A percentile compares a stretch with the other conserved stretches of the same genome.
Evolutionary conservation across 2,329 filamentous ascomycete species (phyloP).

Genomic region (Hypoxylon sp.): DNA sequence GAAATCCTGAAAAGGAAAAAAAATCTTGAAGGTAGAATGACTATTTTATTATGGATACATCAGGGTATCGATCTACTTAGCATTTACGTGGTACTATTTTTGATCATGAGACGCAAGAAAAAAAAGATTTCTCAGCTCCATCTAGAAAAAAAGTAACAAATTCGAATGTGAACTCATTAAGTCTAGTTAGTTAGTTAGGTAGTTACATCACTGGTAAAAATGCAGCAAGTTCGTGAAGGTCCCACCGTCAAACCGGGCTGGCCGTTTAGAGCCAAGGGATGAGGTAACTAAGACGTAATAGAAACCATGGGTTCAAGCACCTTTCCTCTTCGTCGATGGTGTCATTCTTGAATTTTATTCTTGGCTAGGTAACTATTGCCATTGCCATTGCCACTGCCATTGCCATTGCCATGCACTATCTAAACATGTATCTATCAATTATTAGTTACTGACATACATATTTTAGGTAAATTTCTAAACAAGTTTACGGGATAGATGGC

Average conservation of each 20-base stretch:
- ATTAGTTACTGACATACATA: conserved; percentile 3
- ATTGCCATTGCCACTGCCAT: no score
- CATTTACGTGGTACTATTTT: no score
- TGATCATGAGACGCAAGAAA: conserved; percentile 24
- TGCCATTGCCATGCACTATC: no score
- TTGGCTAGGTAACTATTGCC: no score
- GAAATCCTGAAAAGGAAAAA: neutral
- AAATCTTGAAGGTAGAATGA: conserved; percentile 1
- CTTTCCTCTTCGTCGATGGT: conserved; percentile 16
- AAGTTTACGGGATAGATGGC: no score
- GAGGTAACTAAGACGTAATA: conserved; percentile 47
- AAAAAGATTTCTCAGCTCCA: conserved; percentile 8
- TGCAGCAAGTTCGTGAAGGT: conserved; percentile 5
- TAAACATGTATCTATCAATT: no score
- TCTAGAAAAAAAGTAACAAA: conserved; percentile 1
- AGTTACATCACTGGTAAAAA: conserved; percentile 29
- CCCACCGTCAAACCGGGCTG: conserved; percentile 19
- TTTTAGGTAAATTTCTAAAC: no score
- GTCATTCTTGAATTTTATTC: conserved; percentile 13
- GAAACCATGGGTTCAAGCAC: conserved; percentile 34
- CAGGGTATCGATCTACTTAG: no score
- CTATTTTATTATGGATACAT: no score
- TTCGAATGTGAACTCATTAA: no score
- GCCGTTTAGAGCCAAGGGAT: conserved; percentile 25
- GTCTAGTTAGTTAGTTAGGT: no score